Percentiles rank a stretch among this genome's conserved stretches.
These are phyloP conservation scores for Chaetoceros tenuissimus DNA, from an alignment of 108 stramenopile genomes.

Conservation along the genomic window DNA sequence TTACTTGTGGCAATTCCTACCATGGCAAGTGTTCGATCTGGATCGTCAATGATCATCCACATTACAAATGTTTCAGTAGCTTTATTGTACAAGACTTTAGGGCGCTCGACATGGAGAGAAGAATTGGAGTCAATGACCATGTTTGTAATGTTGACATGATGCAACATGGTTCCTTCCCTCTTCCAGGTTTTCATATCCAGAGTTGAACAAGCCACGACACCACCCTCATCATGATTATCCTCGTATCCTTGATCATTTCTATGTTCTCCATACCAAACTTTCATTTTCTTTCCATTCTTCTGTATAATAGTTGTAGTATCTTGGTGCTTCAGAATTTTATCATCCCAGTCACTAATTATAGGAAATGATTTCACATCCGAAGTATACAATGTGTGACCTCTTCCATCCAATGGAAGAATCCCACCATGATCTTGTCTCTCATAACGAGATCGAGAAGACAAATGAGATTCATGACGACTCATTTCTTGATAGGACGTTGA, in stretches of 20 bases:
- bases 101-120: constrained; percentile 42
- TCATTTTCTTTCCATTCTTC: no score
- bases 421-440: constrained; percentile 10
- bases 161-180: constrained; percentile 71
- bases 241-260: constrained; percentile 16
- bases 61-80: constrained; percentile 60
- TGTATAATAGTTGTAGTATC: no score
- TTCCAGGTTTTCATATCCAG: constrained; percentile 63
- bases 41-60: constrained; percentile 73
- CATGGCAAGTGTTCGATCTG: constrained; percentile 38
- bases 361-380: constrained; percentile 39
- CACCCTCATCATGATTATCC: constrained; percentile 16
- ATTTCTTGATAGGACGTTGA: constrained; percentile 23
- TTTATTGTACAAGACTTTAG: constrained; percentile 59
- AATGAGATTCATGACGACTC: constrained; percentile 59
- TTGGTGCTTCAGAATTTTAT: no score
- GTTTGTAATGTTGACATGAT: constrained; percentile 70
- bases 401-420: constrained; percentile 50
- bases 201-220: constrained; percentile 76
- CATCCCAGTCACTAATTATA: no score
- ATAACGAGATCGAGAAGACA: constrained; percentile 35
- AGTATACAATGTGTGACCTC: constrained; percentile 25
- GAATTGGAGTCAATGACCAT: constrained; percentile 44
- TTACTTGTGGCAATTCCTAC: constrained; percentile 63
- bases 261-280: constrained; percentile 67